A percentile compares a stretch with the other conserved stretches of the same genome.
phyloP scores from a whole-genome alignment of 306 rosid genomes.

The Ormosia semicastrata region DNA sequence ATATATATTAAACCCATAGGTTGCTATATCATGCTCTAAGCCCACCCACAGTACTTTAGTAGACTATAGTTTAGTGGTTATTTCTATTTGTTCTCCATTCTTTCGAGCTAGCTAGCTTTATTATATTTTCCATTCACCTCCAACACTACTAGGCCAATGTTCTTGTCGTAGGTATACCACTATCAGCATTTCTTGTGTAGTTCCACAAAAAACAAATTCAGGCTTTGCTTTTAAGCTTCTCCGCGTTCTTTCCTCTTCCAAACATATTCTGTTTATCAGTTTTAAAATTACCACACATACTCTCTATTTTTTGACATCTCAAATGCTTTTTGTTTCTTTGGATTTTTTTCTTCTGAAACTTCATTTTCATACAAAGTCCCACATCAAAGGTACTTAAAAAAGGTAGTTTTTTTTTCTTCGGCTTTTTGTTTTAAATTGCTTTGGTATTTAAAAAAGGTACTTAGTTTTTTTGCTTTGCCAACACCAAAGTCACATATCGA shows the following conservation, averaged over 20 bases:
- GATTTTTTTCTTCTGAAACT: not conserved
- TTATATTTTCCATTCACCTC: not conserved
- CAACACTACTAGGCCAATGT: not conserved
- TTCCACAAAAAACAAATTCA: not conserved
- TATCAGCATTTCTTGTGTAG: not conserved
- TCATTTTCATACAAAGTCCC: not conserved
- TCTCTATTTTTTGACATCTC: not conserved
- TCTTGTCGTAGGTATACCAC: not conserved
- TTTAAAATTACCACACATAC: not conserved
- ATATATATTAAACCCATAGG: slow-evolving; percentile 23
- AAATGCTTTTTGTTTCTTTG: not conserved
- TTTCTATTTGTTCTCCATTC: slow-evolving; percentile 3
- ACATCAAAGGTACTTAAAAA: too few species aligned
- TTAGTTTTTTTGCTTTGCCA: too few species aligned
- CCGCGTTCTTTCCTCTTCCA: not conserved
- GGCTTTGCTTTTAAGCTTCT: not conserved
- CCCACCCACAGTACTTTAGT: not conserved
- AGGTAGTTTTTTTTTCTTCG: too few species aligned
- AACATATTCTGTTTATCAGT: not conserved
- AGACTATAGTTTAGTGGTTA: not conserved
- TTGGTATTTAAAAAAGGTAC: too few species aligned
- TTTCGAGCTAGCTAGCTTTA: not conserved
- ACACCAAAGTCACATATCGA: too few species aligned
- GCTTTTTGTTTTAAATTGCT: too few species aligned
- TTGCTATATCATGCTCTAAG: slow-evolving; percentile 9